Percentiles rank a stretch among this genome's conserved stretches.
These are phyloP conservation scores for Phaeodactylum tricornutum DNA, from an alignment of 108 stramenopile genomes.

Conservation along the genomic window DNA sequence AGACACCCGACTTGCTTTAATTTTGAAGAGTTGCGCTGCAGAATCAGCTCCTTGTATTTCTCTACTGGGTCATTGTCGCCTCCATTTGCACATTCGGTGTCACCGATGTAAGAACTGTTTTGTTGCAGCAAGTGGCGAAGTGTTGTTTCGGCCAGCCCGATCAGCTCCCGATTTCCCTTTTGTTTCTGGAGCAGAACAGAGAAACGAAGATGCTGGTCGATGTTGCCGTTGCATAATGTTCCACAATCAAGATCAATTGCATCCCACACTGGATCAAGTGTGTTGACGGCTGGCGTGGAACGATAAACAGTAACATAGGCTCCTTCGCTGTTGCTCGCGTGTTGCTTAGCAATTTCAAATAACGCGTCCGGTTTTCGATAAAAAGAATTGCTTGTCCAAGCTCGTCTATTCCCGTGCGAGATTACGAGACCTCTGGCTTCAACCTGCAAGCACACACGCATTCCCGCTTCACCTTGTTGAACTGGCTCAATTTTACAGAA, in stretches of 20 bases:
- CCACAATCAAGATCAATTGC: conserved; percentile 28
- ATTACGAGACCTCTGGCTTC: conserved; percentile 5
- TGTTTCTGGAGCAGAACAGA: conserved; percentile 2
- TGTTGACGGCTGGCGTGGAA: conserved; percentile 33
- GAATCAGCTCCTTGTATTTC: neutral
- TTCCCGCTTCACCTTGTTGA: neutral
- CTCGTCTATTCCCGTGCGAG: neutral
- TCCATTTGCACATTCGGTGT: neutral
- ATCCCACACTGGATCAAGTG: conserved; percentile 42
- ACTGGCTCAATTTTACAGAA: conserved; percentile 23
- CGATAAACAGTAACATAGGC: conserved; percentile 48
- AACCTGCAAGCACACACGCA: conserved; percentile 18
- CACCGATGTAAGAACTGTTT: neutral
- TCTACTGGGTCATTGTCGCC: neutral
- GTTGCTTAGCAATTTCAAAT: conserved; percentile 18
- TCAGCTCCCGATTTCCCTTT: neutral
- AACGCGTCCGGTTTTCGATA: conserved; percentile 10
- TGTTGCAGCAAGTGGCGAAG: conserved; percentile 15
- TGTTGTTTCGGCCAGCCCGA: neutral
- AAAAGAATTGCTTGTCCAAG: no score
- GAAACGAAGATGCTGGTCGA: conserved; percentile 12
- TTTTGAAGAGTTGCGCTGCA: neutral
- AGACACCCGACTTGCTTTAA: neutral
- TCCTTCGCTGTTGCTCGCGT: neutral
- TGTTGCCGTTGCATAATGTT: conserved; percentile 15